Percentiles rank a stretch among this genome's conserved stretches.
Conservation (phyloP, 2,329 filamentous ascomycete species). For the Metarhizium album region DNA sequence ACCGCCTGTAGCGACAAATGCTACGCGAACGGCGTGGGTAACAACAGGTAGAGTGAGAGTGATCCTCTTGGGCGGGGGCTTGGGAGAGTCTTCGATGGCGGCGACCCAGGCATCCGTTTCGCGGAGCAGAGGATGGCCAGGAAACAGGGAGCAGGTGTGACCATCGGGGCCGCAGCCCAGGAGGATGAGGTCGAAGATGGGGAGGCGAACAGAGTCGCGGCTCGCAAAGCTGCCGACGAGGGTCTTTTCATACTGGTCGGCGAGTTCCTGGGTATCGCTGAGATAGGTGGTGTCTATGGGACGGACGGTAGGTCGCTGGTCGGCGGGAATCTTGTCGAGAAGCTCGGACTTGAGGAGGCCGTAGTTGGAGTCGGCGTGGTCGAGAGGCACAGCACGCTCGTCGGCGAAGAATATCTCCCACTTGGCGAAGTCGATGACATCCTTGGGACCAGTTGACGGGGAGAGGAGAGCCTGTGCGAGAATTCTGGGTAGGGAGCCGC, state of each 20-base stretch:
- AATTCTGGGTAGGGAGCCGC: conserved; percentile 81
- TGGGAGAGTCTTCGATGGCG: conserved; percentile 84
- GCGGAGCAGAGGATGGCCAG: conserved; percentile 73
- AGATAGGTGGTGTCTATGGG: conserved; percentile 58
- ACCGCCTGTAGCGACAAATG: conserved; percentile 80
- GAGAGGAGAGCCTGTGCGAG: conserved; percentile 75
- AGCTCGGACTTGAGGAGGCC: conserved; percentile 76
- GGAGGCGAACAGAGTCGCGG: conserved; percentile 86
- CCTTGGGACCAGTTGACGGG: conserved; percentile 37
- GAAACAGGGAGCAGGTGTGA: conserved; percentile 95
- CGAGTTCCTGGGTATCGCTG: conserved; percentile 79
- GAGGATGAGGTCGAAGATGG: conserved; percentile 88
- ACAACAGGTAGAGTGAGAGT: conserved; percentile 89
- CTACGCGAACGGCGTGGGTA: conserved; percentile 74
- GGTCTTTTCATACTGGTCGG: conserved; percentile 84
- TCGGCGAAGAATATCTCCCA: conserved; percentile 99
- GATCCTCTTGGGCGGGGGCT: conserved; percentile 83
- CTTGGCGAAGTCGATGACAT: conserved; percentile 64
- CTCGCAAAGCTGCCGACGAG: conserved; percentile 80
- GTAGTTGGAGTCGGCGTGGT: conserved; percentile 93
- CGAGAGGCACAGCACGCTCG: conserved; percentile 85
- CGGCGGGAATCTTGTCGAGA: conserved; percentile 72
- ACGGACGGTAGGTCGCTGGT: conserved; percentile 59
- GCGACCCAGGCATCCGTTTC: conserved; percentile 89
- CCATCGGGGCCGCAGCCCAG: conserved; percentile 93